Conservation (phyloP, 371 early-diverging fungal species). For the Smittium mucronatum region DNA sequence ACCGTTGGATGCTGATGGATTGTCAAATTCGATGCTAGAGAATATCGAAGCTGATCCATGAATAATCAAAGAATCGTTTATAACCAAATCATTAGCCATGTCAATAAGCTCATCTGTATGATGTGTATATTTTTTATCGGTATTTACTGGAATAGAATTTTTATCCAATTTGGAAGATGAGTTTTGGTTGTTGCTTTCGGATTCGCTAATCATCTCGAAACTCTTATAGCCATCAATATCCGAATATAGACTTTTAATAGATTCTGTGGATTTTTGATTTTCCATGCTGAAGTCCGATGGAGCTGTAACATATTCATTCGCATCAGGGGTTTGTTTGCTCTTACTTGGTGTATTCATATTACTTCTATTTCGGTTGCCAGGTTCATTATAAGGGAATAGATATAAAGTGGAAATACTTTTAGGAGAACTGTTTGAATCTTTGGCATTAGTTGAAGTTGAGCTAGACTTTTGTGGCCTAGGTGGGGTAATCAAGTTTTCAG, state of each 20-base stretch:
- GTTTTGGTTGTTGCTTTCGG: neutral
- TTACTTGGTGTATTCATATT: neutral
- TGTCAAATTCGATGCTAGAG: slow-evolving; percentile 2
- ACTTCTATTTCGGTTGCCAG: neutral
- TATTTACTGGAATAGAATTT: neutral
- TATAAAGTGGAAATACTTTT: neutral
- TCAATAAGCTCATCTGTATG: neutral
- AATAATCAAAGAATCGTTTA: neutral
- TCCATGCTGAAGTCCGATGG: no score
- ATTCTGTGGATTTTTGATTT: neutral
- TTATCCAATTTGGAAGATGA: neutral
- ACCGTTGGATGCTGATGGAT: neutral
- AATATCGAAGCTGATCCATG: slow-evolving; percentile 6
- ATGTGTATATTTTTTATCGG: no score
- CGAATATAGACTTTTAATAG: neutral
- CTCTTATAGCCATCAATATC: neutral
- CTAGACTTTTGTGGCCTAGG: neutral
- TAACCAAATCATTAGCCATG: slow-evolving; percentile 5
- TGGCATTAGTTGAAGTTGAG: neutral
- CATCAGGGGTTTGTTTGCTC: neutral
- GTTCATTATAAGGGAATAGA: neutral
- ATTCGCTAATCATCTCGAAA: neutral
- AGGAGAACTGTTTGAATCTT: neutral
- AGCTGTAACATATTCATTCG: neutral
- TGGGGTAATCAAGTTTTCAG: neutral